These are phyloP conservation scores for Apium graveolens DNA, from an alignment of 129 eudicot genomes.

Conservation along the genomic window DNA sequence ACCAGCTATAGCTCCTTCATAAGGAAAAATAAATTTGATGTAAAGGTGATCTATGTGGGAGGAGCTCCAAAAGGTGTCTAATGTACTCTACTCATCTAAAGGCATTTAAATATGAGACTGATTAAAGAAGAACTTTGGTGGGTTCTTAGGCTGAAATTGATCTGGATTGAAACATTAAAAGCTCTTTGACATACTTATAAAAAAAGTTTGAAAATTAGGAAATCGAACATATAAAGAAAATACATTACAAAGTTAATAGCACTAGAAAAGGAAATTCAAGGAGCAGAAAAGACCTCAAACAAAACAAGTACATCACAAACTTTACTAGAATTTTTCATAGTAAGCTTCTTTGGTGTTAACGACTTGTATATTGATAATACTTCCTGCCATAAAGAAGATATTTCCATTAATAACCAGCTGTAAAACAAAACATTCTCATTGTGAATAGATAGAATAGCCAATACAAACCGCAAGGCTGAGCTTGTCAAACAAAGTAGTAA, in stretches of 20 bases:
- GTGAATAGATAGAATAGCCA: too few species aligned
- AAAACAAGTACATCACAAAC: too few species aligned
- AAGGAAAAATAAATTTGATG: background rate
- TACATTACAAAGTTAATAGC: too few species aligned
- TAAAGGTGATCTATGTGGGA: background rate
- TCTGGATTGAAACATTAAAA: too few species aligned
- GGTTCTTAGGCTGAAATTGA: background rate
- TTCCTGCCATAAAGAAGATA: slow-evolving; percentile 26
- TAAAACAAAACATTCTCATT: background rate
- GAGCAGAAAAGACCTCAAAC: too few species aligned
- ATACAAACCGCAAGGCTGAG: too few species aligned
- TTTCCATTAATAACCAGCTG: background rate
- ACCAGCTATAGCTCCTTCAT: background rate
- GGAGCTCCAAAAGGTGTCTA: background rate
- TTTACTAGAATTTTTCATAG: slow-evolving; percentile 23
- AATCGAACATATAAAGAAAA: too few species aligned
- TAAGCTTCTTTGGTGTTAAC: slow-evolving; percentile 30
- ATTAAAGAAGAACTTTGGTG: background rate
- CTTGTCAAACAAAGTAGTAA: too few species aligned
- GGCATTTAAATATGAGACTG: background rate
- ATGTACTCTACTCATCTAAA: background rate
- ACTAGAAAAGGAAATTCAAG: too few species aligned
- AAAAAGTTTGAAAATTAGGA: too few species aligned
- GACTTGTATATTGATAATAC: too few species aligned
- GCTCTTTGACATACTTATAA: too few species aligned